Percentiles rank a stretch among this genome's conserved stretches.
Conservation (phyloP, 2,329 filamentous ascomycete species). For the Exophiala mesophila region DNA sequence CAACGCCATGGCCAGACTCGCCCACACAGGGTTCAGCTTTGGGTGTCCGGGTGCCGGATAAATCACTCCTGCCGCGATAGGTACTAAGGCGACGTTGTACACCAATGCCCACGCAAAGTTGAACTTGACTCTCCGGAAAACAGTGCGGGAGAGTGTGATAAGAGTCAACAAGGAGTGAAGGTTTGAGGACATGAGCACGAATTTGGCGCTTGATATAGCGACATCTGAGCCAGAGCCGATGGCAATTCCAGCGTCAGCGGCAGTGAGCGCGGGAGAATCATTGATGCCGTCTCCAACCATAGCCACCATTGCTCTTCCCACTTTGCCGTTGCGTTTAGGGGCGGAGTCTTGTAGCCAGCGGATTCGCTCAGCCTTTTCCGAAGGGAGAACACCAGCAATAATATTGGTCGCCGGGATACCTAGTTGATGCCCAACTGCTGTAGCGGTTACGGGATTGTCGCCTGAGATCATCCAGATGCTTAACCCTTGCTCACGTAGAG, state of each 20-base stretch:
- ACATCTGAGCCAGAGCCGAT: conserved; percentile 22
- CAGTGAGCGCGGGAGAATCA: conserved; percentile 88
- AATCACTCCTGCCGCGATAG: conserved; percentile 26
- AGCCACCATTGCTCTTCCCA: conserved; percentile 2
- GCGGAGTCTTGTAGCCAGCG: conserved; percentile 30
- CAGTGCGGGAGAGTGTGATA: conserved; percentile 18
- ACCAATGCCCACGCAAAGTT: conserved; percentile 27
- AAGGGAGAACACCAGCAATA: conserved; percentile 78
- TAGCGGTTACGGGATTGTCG: conserved; percentile 76
- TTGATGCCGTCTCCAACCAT: conserved; percentile 99
- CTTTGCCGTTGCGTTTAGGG: conserved; percentile 6
- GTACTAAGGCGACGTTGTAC: conserved; percentile 25
- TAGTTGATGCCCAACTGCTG: conserved; percentile 67
- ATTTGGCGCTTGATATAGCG: conserved; percentile 21
- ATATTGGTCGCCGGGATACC: conserved; percentile 70
- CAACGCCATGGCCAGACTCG: conserved; percentile 74
- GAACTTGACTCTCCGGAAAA: conserved; percentile 26
- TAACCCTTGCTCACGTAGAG: conserved; percentile 57
- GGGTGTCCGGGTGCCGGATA: conserved; percentile 13
- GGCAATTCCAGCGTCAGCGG: conserved; percentile 85
- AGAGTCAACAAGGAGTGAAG: conserved; percentile 20
- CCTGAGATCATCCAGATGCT: conserved; percentile 88
- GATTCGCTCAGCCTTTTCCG: conserved; percentile 58
- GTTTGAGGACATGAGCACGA: conserved; percentile 25
- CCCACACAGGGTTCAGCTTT: conserved; percentile 53